phyloP scores from a whole-genome alignment of 2,329 filamentous ascomycete genomes.

The Alternaria ethzedia region DNA sequence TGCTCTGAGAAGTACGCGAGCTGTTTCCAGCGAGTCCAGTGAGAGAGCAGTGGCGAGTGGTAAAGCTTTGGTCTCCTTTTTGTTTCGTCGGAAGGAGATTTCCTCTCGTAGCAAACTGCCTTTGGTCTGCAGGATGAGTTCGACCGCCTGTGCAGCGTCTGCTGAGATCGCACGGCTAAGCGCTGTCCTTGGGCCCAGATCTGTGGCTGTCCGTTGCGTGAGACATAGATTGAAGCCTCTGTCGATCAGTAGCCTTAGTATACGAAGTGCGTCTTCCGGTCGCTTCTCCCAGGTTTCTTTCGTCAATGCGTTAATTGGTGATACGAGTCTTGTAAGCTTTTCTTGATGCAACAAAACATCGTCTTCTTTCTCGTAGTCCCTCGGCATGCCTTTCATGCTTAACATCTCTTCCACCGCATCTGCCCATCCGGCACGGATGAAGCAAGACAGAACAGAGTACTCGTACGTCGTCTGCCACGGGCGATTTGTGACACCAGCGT shows the following conservation, averaged over 20 bases:
- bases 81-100: conserved; percentile 21
- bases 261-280: conserved; percentile 27
- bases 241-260: conserved; percentile 20
- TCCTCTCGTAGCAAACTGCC: conserved; percentile 21
- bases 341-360: conserved; percentile 25
- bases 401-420: conserved; percentile 26
- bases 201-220: conserved; percentile 21
- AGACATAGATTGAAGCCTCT: conserved; percentile 18
- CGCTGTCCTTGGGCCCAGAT: conserved; percentile 19
- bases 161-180: conserved; percentile 21
- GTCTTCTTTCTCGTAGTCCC: conserved; percentile 23
- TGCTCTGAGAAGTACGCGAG: conserved; percentile 20
- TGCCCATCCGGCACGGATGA: conserved; percentile 24
- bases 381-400: conserved; percentile 13
- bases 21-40: conserved; percentile 16
- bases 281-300: conserved; percentile 29
- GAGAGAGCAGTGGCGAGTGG: conserved; percentile 22
- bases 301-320: conserved; percentile 22
- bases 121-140: conserved; percentile 22
- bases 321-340: conserved; percentile 19
- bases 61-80: conserved; percentile 21
- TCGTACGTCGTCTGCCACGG: conserved; percentile 29
- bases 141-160: conserved; percentile 25
- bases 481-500: conserved; percentile 14
- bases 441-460: conserved; percentile 22